Evolutionary conservation across 768 basidiomycete genomes (phyloP), one percentile per base, ranked within the genome.

Genomic region (Boletus sp.): DNA sequence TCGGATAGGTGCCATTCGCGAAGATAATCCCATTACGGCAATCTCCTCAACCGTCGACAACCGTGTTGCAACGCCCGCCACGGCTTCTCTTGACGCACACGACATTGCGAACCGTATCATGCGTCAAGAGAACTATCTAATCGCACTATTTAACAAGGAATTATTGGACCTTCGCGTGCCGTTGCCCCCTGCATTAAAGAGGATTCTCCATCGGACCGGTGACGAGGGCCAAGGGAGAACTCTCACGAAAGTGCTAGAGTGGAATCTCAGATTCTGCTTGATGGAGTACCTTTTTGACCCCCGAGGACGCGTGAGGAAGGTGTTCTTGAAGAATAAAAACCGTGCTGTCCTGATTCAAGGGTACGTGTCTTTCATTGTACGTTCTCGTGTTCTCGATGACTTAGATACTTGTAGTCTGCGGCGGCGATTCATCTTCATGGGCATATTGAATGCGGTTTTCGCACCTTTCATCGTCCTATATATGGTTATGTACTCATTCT

Each of bases 111-210:
- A 98, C 68, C 88, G 97, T 48, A 98, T 99, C 64, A 82, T 99
- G 84, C 83, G 97, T 32, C 93, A 98, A 69, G 97, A 98, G 68
- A 99, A 99, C 72, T 99, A 98, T 68, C 80, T 99, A 47, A 97
- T 98, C 54, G 94, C 97, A 0, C 72, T 99, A 19, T 97, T 99
- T 72, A 99, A 98, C 75, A 98, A 98, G 69, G 93, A 97, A 58
- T 72, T 98, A 5, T 77, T 99, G 48, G 90, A 99, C 72, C 78
- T 98, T 21, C 84, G 85, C 9, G 81, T 93, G 1, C 92, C 97
- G 3, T 65, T 94, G 27, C 95, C 93, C 6, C 69, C 60, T 21
- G 53, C 72, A n/a, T 62, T 87, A 45, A 78, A 81, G 58, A 76
- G 73, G 13, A 78, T 86, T 50, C 66, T 85, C 41, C 64, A 60